Conservation (phyloP, 108 stramenopile species). For the Pseudonitzschia multistriata region DNA sequence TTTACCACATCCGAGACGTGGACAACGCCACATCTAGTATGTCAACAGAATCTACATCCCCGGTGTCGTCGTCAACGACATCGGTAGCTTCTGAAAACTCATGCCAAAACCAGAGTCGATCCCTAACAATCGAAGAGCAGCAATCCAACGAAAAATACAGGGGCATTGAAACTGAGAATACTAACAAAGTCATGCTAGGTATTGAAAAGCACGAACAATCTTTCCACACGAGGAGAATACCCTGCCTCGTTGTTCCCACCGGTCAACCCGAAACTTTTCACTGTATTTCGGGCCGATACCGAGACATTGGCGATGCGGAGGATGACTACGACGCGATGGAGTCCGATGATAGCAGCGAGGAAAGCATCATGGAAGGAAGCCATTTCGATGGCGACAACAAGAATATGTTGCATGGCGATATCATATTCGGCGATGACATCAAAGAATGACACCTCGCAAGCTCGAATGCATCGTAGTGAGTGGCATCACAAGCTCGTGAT, state of each 20-base stretch:
- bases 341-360: not conserved
- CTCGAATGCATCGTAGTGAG: no score
- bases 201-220: not conserved
- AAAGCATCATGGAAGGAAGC: not conserved
- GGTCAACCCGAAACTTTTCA: constrained; percentile 81
- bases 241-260: constrained; percentile 63
- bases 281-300: constrained; percentile 71
- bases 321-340: not conserved
- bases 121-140: not conserved
- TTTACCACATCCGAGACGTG: constrained; percentile 61
- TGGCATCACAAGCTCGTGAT: no score
- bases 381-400: not conserved
- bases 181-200: no score
- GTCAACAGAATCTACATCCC: constrained; percentile 7
- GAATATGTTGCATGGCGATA: no score
- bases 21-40: not conserved
- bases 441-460: no score
- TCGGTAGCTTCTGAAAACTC: not conserved
- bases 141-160: not conserved
- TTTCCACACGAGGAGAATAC: constrained; percentile 1
- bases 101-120: not conserved
- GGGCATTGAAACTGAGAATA: not conserved
- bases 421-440: no score
- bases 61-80: not conserved
- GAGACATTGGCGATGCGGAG: constrained; percentile 51